Evolutionary conservation across 225 moss, liverwort and hornwort genomes (phyloP).

Genomic region (Takakia lepidozioides): DNA sequence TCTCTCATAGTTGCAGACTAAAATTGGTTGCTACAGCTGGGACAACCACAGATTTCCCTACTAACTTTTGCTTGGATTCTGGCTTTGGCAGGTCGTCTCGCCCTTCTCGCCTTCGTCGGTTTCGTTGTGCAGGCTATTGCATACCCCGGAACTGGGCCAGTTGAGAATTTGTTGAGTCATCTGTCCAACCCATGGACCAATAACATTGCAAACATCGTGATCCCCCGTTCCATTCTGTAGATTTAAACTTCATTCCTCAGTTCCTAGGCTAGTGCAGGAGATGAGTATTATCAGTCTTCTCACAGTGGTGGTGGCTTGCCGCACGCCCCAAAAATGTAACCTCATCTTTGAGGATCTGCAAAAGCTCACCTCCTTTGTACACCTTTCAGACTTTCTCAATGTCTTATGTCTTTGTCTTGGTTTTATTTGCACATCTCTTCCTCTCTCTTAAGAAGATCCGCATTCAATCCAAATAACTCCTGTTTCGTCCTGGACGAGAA

Average conservation of each 20-base stretch:
- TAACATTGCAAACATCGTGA: constrained; percentile 61
- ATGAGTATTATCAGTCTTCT: not conserved
- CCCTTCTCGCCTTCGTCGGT: constrained; percentile 72
- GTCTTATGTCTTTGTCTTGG: too few relatives aligned
- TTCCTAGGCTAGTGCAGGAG: constrained; percentile 1
- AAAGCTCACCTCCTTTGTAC: constrained; percentile 4
- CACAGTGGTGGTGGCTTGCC: constrained; percentile 2
- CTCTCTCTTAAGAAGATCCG: too few relatives aligned
- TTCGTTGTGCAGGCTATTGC: constrained; percentile 58
- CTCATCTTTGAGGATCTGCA: constrained; percentile 1
- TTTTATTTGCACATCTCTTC: too few relatives aligned
- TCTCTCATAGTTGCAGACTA: too few relatives aligned
- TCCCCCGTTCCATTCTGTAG: constrained; percentile 80
- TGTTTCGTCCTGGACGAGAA: too few relatives aligned
- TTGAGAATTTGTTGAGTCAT: constrained; percentile 67
- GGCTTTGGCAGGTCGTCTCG: constrained; percentile 69
- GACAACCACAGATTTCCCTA: too few relatives aligned
- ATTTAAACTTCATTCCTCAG: not conserved
- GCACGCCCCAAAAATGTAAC: constrained; percentile 3
- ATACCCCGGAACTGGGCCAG: constrained; percentile 79
- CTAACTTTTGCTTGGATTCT: too few relatives aligned
- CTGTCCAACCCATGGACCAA: constrained; percentile 87
- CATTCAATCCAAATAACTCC: too few relatives aligned
- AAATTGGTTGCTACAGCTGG: too few relatives aligned
- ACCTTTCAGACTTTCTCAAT: too few relatives aligned